Percentiles rank a stretch among this genome's conserved stretches.
These are phyloP conservation scores for Xylaria sp. DNA, from an alignment of 2,329 filamentous ascomycete genomes.

Conservation along the genomic window DNA sequence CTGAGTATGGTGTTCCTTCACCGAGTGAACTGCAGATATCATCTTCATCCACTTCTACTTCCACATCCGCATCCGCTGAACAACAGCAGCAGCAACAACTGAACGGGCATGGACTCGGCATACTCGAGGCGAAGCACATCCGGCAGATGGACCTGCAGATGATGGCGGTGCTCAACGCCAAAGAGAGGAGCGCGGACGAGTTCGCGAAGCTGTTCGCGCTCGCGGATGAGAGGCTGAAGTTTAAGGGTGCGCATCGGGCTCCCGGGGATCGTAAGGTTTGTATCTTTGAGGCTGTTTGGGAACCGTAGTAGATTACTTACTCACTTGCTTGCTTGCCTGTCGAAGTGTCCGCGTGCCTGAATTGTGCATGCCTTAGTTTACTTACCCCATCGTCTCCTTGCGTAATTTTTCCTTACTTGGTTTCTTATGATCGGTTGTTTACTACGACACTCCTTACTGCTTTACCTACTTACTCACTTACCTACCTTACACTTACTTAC, in stretches of 20 bases:
- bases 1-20: conserved; percentile 14
- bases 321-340: background rate
- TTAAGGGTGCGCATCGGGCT: conserved; percentile 12
- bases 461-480: background rate
- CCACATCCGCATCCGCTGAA: too few species aligned
- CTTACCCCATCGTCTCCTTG: background rate
- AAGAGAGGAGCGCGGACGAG: conserved; percentile 18
- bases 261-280: conserved; percentile 20
- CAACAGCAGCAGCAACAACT: too few species aligned
- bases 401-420: too few species aligned
- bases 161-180: conserved; percentile 24
- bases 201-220: conserved; percentile 11
- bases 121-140: conserved; percentile 21
- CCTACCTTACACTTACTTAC: background rate
- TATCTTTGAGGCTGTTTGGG: conserved; percentile 28
- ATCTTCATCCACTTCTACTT: too few species aligned
- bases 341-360: background rate
- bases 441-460: too few species aligned
- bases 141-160: conserved; percentile 30
- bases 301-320: conserved; percentile 2
- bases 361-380: background rate
- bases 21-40: background rate
- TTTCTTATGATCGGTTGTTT: background rate
- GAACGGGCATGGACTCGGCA: too few species aligned
- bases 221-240: conserved; percentile 8